Evolutionary conservation across 495 filamentous ascomycete species (phyloP), one percentile per base, ranked within the genome.

Genomic region (Daldinia childiae): DNA sequence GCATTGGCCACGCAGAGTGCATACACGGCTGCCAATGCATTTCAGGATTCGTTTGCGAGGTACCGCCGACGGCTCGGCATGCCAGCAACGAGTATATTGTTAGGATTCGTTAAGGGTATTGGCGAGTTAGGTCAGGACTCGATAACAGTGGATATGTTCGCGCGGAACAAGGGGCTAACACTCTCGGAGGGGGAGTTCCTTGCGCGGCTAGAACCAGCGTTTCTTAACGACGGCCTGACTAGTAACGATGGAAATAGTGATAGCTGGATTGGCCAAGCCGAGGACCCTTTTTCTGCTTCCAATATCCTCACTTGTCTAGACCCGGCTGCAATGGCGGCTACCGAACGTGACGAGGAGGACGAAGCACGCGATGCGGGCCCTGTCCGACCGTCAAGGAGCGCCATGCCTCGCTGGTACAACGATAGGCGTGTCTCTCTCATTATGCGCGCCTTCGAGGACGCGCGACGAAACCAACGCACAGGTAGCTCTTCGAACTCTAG

Each of bases 11-110:
- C 82, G 0, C 87, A 90, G 69, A 74, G 81, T 9, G 83, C 83
- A 9, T 90, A 90, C 63, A 79, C 83, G 1, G 85, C 86, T 1
- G 84, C 81, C 5, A 88, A 87, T 67, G 82, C 82, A 8, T 89
- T 84, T 68, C 75, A 85, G 5, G 85, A 83, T 34, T 66, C 73
- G 0, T 78, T 84, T 32, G 77, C 76, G 0, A 77, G 77, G n/a
- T 72, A 81, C 58, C 76, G 81, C 2, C 73, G 68, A 27, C 32
- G 51, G 1, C 67, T 70, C 3, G 79, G 77, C 6, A 66, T 81
- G 5, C 75, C 78, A 9, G 76, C 71, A 12, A 57, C 65, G 0
- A 69, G 60, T 0, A 38, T 54, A 1, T 69, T 65, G 1, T 62
- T 62, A 4, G 43, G 65, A 1, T 43, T 73, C 9, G 29, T 73